Percentiles rank a stretch among this genome's conserved stretches.
These are phyloP conservation scores for Fusarium succisae DNA, from an alignment of 2,329 filamentous ascomycete genomes.

Conservation along the genomic window DNA sequence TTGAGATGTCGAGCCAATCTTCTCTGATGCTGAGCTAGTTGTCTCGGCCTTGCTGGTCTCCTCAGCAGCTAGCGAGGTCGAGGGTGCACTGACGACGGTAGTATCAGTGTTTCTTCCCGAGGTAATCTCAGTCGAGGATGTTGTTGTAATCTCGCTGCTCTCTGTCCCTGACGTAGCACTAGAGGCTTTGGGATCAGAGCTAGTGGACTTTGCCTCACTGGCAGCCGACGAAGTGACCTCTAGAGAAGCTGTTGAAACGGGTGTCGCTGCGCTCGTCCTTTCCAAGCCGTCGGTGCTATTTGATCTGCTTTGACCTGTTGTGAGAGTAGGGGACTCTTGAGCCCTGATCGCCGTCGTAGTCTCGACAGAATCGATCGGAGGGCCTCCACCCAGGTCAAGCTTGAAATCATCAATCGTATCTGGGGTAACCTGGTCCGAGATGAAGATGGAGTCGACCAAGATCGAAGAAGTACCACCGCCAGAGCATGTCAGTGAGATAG, in stretches of 20 bases:
- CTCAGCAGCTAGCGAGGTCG: background rate
- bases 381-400: background rate
- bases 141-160: too few species aligned
- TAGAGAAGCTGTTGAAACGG: background rate
- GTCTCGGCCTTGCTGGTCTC: background rate
- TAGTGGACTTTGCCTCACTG: background rate
- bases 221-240: background rate
- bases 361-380: background rate
- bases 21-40: background rate
- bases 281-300: background rate
- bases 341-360: background rate
- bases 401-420: conserved; percentile 2
- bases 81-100: background rate
- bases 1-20: background rate
- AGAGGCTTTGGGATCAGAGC: background rate
- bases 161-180: background rate
- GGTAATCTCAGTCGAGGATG: too few species aligned
- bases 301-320: background rate
- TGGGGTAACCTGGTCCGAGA: conserved; percentile 19
- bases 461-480: background rate
- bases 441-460: conserved; percentile 15
- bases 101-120: background rate
- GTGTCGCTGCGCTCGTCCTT: background rate
- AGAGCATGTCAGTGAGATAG: conserved; percentile 6
- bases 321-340: background rate